Conservation (phyloP, 1,284 basidiomycete genomes). For the Meira nashicola region DNA sequence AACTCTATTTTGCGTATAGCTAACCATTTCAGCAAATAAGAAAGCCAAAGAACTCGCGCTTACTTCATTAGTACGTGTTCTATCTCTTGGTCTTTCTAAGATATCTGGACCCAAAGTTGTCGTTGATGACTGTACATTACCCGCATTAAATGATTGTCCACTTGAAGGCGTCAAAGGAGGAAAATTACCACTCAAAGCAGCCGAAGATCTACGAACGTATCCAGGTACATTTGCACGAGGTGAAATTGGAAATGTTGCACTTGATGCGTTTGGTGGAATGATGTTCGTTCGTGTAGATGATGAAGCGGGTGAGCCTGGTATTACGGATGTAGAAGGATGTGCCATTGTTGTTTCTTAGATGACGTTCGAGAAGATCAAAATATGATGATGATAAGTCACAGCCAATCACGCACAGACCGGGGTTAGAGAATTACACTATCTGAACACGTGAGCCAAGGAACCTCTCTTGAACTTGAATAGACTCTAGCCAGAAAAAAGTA, state of each 20-base stretch:
- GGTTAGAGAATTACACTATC: no score
- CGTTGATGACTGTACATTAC: neutral
- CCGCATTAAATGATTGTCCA: neutral
- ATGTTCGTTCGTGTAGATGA: neutral
- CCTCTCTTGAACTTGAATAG: no score
- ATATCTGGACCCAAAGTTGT: slow-evolving; percentile 25
- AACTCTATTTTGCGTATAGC: slow-evolving; percentile 87
- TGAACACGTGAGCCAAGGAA: no score
- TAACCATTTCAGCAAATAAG: slow-evolving; percentile 44
- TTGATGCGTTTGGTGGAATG: neutral
- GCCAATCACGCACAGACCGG: neutral
- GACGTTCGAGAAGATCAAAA: neutral
- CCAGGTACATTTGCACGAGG: slow-evolving; percentile 7
- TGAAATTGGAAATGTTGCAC: slow-evolving; percentile 4
- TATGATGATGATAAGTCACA: neutral
- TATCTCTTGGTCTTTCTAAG: slow-evolving; percentile 44
- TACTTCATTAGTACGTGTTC: slow-evolving; percentile 28
- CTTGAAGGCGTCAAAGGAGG: slow-evolving; percentile 1
- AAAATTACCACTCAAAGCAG: slow-evolving; percentile 5
- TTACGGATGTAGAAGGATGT: neutral
- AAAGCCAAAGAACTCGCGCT: slow-evolving; percentile 31
- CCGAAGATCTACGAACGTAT: slow-evolving; percentile 13
- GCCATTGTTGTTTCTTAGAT: neutral
- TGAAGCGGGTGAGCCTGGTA: neutral
- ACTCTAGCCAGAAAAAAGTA: no score